Evolutionary conservation across 2,329 filamentous ascomycete genomes (phyloP), one percentile per base, ranked within the genome.

Genomic region (Arthrobotrys musiformis): DNA sequence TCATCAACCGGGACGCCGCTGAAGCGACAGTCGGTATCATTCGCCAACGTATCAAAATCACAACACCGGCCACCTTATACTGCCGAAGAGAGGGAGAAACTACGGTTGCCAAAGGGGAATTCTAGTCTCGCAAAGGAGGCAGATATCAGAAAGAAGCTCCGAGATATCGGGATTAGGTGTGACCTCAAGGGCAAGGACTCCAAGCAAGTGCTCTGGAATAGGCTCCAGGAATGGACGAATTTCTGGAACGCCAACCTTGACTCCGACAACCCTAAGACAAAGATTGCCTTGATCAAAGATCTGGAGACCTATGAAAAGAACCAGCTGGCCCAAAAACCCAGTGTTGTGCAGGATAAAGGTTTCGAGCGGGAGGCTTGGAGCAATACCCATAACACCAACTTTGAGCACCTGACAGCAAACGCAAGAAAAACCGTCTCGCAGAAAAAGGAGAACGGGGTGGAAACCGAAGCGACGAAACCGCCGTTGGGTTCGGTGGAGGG

Each of bases 191-290:
- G 95, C 0, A 84, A 61, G 87, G 0, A 91, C 91, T 52, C 61
- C 9, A 73, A 72, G 46, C 85, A 87, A 52, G 86, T 94, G 0
- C 86, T 98, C 66, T 91, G 94, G 82, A 88, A 87, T 79, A 89
- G 96, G 17, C 94, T 98, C 81, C 92, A 89, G 24, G 95, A 99
- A 83, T 99, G 94, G 94, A 87, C 95, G 62, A 97, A 95, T 40
- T 85, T 99, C 17, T 97, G 93, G 91, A 99, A 99, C 83, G 92
- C 96, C 9, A 99, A 99, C 82, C 97, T 93, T 84, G 95, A 99
- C 83, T 91, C 94, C 1, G 88, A 88, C 37, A 85, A 86, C 1
- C 93, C 93, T 0, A 92, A 91, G 82, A 86, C 86, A 9, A 93
- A 92, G 79, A 82, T 84, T 5, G 90, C 95, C 70, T 83, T 99